Conservation (phyloP, 306 rosid genomes). For the Fagus sylvatica region DNA sequence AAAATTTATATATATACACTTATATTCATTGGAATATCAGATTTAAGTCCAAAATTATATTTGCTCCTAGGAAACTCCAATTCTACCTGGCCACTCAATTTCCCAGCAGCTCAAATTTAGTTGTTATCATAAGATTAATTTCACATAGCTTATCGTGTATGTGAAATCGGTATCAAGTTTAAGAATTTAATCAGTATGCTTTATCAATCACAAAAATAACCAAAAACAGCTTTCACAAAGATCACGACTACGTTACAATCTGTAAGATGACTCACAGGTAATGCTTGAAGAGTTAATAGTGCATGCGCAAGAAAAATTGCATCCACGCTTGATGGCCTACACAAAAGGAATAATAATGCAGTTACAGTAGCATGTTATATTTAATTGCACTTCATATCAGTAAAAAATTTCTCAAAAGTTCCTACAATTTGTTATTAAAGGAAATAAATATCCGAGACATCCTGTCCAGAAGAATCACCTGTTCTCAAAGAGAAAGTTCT, state of each 20-base stretch:
- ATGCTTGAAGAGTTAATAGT: slow-evolving; percentile 68
- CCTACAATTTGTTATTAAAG: slow-evolving; percentile 2
- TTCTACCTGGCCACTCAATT: neutral
- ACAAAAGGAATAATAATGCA: slow-evolving; percentile 25
- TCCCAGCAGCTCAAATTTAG: neutral
- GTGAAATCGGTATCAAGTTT: neutral
- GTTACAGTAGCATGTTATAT: slow-evolving; percentile 13
- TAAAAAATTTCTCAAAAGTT: slow-evolving; percentile 10
- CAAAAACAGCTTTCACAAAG: neutral
- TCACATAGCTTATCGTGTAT: neutral
- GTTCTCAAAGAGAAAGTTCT: slow-evolving; percentile 61
- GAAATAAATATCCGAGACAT: neutral
- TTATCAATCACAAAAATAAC: slow-evolving; percentile 8
- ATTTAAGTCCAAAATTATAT: neutral
- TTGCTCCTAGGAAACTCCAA: neutral
- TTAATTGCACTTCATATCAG: slow-evolving; percentile 7
- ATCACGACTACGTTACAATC: slow-evolving; percentile 3
- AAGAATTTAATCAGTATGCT: slow-evolving; percentile 4
- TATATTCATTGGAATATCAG: neutral
- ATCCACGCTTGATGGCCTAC: slow-evolving; percentile 94
- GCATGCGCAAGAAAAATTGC: slow-evolving; percentile 85
- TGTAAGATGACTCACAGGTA: slow-evolving; percentile 72
- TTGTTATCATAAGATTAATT: neutral
- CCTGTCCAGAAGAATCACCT: slow-evolving; percentile 53
- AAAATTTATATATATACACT: too few relatives aligned